Percentiles rank a stretch among this genome's conserved stretches.
These are phyloP conservation scores for Ceratocystiopsis minuta DNA, from an alignment of 2,329 filamentous ascomycete species.

Conservation along the genomic window DNA sequence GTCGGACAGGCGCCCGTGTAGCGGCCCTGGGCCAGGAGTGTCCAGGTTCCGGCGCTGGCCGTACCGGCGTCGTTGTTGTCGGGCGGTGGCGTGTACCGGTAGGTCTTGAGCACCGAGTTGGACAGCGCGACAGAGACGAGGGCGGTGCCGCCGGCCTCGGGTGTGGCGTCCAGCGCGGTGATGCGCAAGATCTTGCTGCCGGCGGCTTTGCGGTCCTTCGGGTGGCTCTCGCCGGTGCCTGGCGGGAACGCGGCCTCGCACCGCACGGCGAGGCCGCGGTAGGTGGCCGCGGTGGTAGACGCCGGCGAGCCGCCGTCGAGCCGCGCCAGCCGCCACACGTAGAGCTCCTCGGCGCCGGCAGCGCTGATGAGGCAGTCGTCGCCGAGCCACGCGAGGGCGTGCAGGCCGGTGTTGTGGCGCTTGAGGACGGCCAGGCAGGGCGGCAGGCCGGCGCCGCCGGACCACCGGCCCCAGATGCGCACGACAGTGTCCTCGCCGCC, in stretches of 20 bases:
- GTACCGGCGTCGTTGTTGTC: neutral
- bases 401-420: constrained; percentile 68
- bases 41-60: constrained; percentile 20
- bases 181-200: constrained; percentile 49
- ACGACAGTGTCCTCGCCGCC: constrained; percentile 59
- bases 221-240: constrained; percentile 23
- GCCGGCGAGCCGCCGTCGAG: constrained; percentile 21
- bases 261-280: constrained; percentile 33
- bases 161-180: constrained; percentile 21
- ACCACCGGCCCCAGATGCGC: constrained; percentile 44
- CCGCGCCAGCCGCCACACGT: constrained; percentile 52
- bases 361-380: constrained; percentile 65
- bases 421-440: constrained; percentile 47
- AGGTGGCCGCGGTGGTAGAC: constrained; percentile 13
- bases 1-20: constrained; percentile 66
- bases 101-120: constrained; percentile 58
- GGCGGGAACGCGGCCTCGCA: constrained; percentile 37
- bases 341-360: constrained; percentile 77
- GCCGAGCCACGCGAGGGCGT: constrained; percentile 56
- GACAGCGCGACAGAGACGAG: constrained; percentile 60
- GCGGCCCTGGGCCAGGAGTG: constrained; percentile 30
- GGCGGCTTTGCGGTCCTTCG: no score
- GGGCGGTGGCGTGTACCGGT: constrained; percentile 23
- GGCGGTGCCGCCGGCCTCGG: constrained; percentile 18
- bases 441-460: constrained; percentile 1